Evolutionary conservation across 768 basidiomycete species (phyloP).

Genomic region (Peribolospora kevripleyi): DNA sequence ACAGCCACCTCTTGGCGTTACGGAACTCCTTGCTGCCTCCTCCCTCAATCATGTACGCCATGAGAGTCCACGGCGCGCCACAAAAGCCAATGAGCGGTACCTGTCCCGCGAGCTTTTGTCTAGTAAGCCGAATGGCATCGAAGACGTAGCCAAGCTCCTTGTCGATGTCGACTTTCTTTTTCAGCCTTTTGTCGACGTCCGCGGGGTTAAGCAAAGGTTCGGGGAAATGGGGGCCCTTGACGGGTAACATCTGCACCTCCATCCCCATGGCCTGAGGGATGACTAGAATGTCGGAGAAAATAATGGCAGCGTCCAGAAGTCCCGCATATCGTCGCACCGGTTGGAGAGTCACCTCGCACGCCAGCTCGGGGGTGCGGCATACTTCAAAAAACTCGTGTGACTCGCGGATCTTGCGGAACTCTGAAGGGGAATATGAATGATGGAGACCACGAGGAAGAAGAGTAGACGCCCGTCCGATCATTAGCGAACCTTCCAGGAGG

Average conservation of each 20-base stretch:
- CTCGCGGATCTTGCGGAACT: conserved; percentile 68
- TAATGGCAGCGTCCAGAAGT: conserved; percentile 82
- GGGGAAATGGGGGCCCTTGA: conserved; percentile 50
- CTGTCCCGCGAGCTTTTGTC: conserved; percentile 53
- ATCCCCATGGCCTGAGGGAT: conserved; percentile 95
- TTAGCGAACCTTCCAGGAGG: too few species aligned
- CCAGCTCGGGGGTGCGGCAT: conserved; percentile 73
- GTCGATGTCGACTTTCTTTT: conserved; percentile 42
- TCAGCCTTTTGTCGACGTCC: conserved; percentile 37
- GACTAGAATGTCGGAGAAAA: conserved; percentile 95
- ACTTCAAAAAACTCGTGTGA: conserved; percentile 83
- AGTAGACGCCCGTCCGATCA: too few species aligned
- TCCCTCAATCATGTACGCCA: conserved; percentile 96
- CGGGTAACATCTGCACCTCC: conserved; percentile 72
- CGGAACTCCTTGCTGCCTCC: conserved; percentile 74
- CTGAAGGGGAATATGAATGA: conserved; percentile 22
- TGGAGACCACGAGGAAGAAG: too few species aligned
- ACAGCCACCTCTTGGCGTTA: conserved; percentile 84
- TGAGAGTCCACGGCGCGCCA: conserved; percentile 94
- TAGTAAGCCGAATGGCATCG: conserved; percentile 64
- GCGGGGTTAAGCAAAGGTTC: conserved; percentile 53
- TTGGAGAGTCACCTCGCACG: conserved; percentile 71
- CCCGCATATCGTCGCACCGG: conserved; percentile 71
- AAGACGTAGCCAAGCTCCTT: conserved; percentile 69
- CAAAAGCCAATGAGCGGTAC: conserved; percentile 94